These are phyloP conservation scores for Neofusicoccum ribis DNA, from an alignment of 2,329 filamentous ascomycete genomes.

Conservation along the genomic window DNA sequence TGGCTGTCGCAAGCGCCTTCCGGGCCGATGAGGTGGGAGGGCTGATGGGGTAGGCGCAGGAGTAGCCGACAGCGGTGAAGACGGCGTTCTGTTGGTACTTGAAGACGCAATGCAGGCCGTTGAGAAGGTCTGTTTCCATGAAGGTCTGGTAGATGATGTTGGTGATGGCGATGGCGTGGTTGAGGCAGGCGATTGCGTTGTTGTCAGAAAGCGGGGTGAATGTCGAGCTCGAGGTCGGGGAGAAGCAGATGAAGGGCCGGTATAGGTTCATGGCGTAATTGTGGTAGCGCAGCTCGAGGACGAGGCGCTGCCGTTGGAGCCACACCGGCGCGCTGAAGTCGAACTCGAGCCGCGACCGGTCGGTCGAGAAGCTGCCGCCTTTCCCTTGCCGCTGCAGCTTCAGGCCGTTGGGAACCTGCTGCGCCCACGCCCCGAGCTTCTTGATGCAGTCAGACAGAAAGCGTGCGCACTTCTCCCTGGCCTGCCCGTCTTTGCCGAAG, in stretches of 20 bases:
- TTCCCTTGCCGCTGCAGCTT: conserved; percentile 21
- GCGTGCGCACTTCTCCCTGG: conserved; percentile 34
- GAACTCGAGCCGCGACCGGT: conserved; percentile 22
- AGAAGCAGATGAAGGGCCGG: conserved; percentile 30
- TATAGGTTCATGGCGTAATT: conserved; percentile 26
- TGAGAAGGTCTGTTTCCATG: conserved; percentile 21
- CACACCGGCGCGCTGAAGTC: conserved; percentile 11
- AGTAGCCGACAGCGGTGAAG: conserved; percentile 43
- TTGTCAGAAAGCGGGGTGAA: conserved; percentile 15
- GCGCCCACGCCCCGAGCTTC: conserved; percentile 34
- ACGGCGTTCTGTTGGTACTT: conserved; percentile 48
- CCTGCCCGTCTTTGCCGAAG: conserved; percentile 33
- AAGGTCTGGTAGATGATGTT: conserved; percentile 26
- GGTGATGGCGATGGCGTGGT: conserved; percentile 27
- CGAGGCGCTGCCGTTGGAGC: conserved; percentile 22
- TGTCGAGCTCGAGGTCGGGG: not conserved
- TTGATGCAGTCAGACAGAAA: conserved; percentile 30
- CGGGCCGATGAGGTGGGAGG: conserved; percentile 23
- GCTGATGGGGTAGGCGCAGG: conserved; percentile 39
- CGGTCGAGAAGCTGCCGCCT: conserved; percentile 25
- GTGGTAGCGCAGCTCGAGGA: conserved; percentile 32
- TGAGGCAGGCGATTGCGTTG: conserved; percentile 24
- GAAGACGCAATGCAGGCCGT: conserved; percentile 42
- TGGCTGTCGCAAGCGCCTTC: not conserved
- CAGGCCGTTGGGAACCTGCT: conserved; percentile 40